Percentiles rank a stretch among this genome's conserved stretches.
phyloP scores from a whole-genome alignment of 257 asterid species.

The Fraxinus quadrangulata region DNA sequence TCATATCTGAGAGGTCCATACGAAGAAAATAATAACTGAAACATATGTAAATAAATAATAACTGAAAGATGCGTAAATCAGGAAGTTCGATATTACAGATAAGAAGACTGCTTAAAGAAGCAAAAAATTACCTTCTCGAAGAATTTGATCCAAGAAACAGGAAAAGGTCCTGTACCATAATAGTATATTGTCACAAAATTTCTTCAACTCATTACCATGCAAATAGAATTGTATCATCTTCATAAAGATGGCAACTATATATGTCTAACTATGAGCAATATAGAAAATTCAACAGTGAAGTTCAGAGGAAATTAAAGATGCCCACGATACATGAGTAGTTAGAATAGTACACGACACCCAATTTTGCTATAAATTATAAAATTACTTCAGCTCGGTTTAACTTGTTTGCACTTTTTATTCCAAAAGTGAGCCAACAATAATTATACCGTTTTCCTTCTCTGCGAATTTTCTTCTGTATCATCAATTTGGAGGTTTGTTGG shows the following conservation, averaged over 20 bases:
- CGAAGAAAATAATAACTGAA: neutral
- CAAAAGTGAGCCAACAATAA: neutral
- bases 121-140: slow-evolving; percentile 57
- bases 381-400: neutral
- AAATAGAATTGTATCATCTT: slow-evolving; percentile 1
- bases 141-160: slow-evolving; percentile 63
- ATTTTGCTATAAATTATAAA: neutral
- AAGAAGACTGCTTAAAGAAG: slow-evolving; percentile 4
- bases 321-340: neutral
- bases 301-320: neutral
- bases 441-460: neutral
- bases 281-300: neutral
- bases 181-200: slow-evolving; percentile 19
- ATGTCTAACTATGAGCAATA: neutral
- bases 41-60: neutral
- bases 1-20: slow-evolving; percentile 4
- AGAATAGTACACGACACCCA: neutral
- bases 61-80: neutral
- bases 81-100: slow-evolving; percentile 18
- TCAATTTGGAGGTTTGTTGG: neutral
- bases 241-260: neutral
- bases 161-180: slow-evolving; percentile 57
- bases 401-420: neutral
- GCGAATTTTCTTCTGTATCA: neutral
- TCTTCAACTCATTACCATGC: neutral